Evolutionary conservation across 2,329 filamentous ascomycete genomes (phyloP).

Genomic region (Apiospora aurea): DNA sequence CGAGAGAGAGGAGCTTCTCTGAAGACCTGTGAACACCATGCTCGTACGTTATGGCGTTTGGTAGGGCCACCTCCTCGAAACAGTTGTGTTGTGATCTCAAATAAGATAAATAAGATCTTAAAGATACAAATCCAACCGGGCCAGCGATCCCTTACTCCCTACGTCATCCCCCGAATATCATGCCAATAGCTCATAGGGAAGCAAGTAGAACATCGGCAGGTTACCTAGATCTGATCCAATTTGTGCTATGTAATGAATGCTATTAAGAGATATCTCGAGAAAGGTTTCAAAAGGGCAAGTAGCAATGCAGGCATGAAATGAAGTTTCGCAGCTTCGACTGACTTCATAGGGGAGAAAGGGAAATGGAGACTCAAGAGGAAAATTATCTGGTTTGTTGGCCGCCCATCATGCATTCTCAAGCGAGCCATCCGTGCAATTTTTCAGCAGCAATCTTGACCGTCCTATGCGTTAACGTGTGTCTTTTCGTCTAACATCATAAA

Average conservation of each 20-base stretch:
- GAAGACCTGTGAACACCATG: neutral
- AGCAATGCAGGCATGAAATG: neutral
- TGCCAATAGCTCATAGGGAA: neutral
- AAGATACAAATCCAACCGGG: neutral
- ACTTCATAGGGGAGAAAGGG: neutral
- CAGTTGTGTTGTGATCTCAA: neutral
- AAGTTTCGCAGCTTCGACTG: neutral
- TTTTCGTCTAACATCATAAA: constrained; percentile 8
- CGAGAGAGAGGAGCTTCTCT: neutral
- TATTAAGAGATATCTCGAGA: constrained; percentile 5
- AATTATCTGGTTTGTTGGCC: neutral
- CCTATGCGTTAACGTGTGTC: constrained; percentile 20
- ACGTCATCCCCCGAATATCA: neutral
- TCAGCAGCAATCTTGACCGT: constrained; percentile 10
- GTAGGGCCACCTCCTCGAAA: neutral
- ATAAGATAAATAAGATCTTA: neutral
- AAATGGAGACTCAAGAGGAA: neutral
- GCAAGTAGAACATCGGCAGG: neutral
- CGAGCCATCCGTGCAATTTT: constrained; percentile 2
- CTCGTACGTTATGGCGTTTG: neutral
- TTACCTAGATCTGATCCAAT: neutral
- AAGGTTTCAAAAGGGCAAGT: neutral
- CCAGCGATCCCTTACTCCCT: neutral
- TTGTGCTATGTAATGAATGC: constrained; percentile 2
- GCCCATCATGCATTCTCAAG: constrained; percentile 11